These are phyloP conservation scores for Pascua guehoae DNA, from an alignment of 1,284 basidiomycete species.

Conservation along the genomic window DNA sequence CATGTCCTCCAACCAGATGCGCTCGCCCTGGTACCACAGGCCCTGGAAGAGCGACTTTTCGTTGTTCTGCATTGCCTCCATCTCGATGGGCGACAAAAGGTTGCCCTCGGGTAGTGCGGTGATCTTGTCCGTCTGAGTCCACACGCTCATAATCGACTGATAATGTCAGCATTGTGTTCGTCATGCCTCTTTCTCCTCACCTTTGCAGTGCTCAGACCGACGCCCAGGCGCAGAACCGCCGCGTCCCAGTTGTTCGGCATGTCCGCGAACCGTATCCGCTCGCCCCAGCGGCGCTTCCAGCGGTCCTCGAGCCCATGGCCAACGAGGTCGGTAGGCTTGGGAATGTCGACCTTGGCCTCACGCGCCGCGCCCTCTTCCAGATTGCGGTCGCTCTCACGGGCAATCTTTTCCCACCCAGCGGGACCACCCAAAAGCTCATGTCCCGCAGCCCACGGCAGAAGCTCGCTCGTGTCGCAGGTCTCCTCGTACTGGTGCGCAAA, in stretches of 20 bases:
- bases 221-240: constrained; percentile 25
- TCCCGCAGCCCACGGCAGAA: constrained; percentile 34
- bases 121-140: constrained; percentile 42
- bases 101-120: constrained; percentile 14
- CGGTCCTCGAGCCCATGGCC: constrained; percentile 6
- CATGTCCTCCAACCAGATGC: constrained; percentile 81
- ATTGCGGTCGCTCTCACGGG: constrained; percentile 22
- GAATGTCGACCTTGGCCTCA: constrained; percentile 21
- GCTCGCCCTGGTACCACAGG: constrained; percentile 80
- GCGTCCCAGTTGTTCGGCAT: constrained; percentile 29
- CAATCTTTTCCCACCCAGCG: constrained; percentile 29
- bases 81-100: constrained; percentile 22
- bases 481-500: constrained; percentile 27
- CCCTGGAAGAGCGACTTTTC: constrained; percentile 57
- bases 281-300: constrained; percentile 32
- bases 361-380: constrained; percentile 23
- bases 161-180: constrained; percentile 3
- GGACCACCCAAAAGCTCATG: constrained; percentile 31
- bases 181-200: constrained; percentile 19
- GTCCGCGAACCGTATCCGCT: constrained; percentile 28
- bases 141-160: constrained; percentile 30
- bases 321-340: constrained; percentile 5
- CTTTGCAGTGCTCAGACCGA: constrained; percentile 29
- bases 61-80: constrained; percentile 20
- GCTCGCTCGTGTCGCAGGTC: constrained; percentile 17